Percentiles rank a stretch among this genome's conserved stretches.
These are phyloP conservation scores for Daedalea quercina DNA, from an alignment of 768 basidiomycete species.

Conservation along the genomic window DNA sequence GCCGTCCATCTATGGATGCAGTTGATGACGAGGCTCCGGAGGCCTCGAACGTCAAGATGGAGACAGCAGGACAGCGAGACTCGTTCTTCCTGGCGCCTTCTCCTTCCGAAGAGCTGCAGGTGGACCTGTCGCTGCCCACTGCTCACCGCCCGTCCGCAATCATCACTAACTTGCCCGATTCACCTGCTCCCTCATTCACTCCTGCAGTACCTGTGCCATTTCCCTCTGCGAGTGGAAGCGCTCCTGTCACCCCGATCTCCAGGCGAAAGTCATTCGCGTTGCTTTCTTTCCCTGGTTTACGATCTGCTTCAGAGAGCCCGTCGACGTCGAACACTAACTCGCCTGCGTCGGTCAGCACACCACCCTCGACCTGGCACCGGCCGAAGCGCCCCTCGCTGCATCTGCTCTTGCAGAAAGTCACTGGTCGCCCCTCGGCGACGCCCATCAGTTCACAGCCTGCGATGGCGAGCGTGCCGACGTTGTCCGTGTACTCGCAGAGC, in stretches of 20 bases:
- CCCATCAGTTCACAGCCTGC: slow-evolving; percentile 22
- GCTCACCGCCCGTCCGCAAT: slow-evolving; percentile 7
- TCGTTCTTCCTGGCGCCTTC: slow-evolving; percentile 11
- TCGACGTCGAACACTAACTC: neutral
- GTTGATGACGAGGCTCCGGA: neutral
- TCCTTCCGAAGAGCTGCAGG: neutral
- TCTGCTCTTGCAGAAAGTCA: slow-evolving; percentile 52
- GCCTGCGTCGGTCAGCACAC: slow-evolving; percentile 13
- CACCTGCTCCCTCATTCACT: slow-evolving; percentile 9
- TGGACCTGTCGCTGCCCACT: slow-evolving; percentile 8
- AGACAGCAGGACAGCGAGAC: slow-evolving; percentile 2
- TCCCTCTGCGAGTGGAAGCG: slow-evolving; percentile 30
- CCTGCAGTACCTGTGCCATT: slow-evolving; percentile 33
- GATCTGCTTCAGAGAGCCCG: slow-evolving; percentile 16
- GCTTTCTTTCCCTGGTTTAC: slow-evolving; percentile 24
- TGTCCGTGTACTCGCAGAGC: slow-evolving; percentile 28
- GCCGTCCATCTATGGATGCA: slow-evolving; percentile 1
- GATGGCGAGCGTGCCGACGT: slow-evolving; percentile 24
- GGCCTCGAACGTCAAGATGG: neutral
- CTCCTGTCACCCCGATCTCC: slow-evolving; percentile 24
- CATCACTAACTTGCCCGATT: slow-evolving; percentile 4
- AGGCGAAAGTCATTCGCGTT: slow-evolving; percentile 31
- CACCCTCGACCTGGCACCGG: slow-evolving; percentile 27
- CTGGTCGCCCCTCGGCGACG: slow-evolving; percentile 5
- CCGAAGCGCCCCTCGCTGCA: slow-evolving; percentile 66